Base-by-base conservation (phyloP, 75 land plant species). In the Gnetum montanum region DNA sequence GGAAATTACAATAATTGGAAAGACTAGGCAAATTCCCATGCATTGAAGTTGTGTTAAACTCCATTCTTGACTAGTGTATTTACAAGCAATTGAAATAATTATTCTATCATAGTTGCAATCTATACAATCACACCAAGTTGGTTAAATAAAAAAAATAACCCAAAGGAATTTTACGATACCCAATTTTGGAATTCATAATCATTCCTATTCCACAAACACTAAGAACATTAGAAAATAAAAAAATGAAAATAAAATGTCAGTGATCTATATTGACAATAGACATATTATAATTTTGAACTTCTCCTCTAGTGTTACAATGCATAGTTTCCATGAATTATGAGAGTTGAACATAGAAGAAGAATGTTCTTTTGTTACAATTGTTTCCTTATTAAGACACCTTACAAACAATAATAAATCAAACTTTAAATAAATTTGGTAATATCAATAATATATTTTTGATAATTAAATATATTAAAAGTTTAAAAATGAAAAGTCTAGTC, bases 241-340 rank as follows among this genome's bases (percentile, higher is more conserved):
- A 24, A 75, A 77, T 13, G 82, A 70, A 46, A 77, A 88, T 3
- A 80, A 61, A 8, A 84, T 63, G 16, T 64, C 68, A 6, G 85
- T 74, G 2, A 59, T 61, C 93, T 85, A 88, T 4, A 84, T 75
- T 8, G 93, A 84, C 51, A 84, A 59, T 74, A 80, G 68, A 38
- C 77, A 56, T 6, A 74, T 25, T 20, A 83, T 52, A 27, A 78
- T 76, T 48, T 84, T 84, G 29, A 81, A 62, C 50, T 84, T 85
- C 64, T 84, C 88, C 8, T 81, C 88, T 31, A 81, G 88, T 10
- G 88, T 84, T 8, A 84, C 81, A 4, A 80, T 73, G 58, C 84
- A 80, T 8, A 84, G 71, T 44, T 57, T 53, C 88, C 88, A 84
- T 36, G 78, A 77, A 49, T 76, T 84, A 19, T 76, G 28, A 31